Conservation (phyloP, 75 land plant genomes). For the Selaginella moellendorffii region DNA sequence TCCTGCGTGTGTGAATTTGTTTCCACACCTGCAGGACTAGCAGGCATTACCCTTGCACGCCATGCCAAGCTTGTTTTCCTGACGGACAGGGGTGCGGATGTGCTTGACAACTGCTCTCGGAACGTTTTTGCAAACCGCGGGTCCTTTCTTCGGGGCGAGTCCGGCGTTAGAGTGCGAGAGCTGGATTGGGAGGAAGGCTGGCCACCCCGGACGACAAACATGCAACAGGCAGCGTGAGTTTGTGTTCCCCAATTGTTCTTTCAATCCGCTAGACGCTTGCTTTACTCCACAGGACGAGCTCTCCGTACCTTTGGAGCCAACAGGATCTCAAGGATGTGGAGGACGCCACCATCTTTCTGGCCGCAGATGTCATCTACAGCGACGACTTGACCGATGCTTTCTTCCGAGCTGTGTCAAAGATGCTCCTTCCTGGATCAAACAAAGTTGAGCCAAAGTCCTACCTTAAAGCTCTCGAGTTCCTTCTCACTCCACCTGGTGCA, state of each 20-base stretch:
- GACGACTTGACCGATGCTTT: constrained; percentile 71
- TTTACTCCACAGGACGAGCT: constrained; percentile 12
- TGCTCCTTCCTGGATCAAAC: constrained; percentile 50
- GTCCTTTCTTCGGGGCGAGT: constrained; percentile 16
- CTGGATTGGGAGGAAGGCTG: constrained; percentile 66
- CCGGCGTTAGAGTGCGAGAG: constrained; percentile 45
- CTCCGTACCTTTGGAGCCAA: constrained; percentile 45
- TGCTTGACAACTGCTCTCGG: constrained; percentile 59
- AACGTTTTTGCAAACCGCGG: constrained; percentile 46
- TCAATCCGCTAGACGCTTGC: neutral
- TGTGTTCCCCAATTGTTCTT: neutral
- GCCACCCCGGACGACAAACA: constrained; percentile 37
- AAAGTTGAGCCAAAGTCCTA: constrained; percentile 27
- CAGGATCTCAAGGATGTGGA: constrained; percentile 43
- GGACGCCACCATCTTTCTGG: constrained; percentile 42
- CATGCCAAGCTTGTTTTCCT: constrained; percentile 45
- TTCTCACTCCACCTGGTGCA: neutral
- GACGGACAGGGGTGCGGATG: constrained; percentile 49
- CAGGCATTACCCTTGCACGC: constrained; percentile 55
- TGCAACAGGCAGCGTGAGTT: neutral
- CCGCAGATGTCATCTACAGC: constrained; percentile 88
- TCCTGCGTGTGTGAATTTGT: neutral
- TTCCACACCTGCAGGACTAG: constrained; percentile 42
- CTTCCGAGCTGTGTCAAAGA: constrained; percentile 32
- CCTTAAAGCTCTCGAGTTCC: neutral